A percentile compares a stretch with the other conserved stretches of the same genome.
Conservation (phyloP, 1,139 yeast genomes). For the Wickerhamomyces sp. region DNA sequence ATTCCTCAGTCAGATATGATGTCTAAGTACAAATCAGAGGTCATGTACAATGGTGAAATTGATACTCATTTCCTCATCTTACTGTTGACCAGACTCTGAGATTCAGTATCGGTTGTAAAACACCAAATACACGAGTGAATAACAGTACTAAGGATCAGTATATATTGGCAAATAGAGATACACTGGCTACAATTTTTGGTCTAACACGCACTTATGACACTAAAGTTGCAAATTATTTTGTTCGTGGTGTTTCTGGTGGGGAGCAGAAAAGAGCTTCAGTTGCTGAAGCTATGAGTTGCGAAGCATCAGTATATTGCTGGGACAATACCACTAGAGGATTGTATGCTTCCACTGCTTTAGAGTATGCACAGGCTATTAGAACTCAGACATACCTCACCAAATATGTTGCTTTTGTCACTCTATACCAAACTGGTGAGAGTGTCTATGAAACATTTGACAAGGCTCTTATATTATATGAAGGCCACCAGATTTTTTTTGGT, state of each 20-base stretch:
- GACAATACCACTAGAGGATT: constrained; percentile 59
- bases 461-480: constrained; percentile 37
- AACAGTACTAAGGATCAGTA: constrained; percentile 34
- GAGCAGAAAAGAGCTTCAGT: constrained; percentile 79
- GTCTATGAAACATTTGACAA: constrained; percentile 43
- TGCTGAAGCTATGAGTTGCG: constrained; percentile 49
- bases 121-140: constrained; percentile 35
- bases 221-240: constrained; percentile 61
- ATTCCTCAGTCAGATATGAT: constrained; percentile 42
- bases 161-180: constrained; percentile 42
- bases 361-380: constrained; percentile 39
- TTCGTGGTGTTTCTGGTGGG: constrained; percentile 81
- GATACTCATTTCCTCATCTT: constrained; percentile 50
- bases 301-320: constrained; percentile 51
- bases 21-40: constrained; percentile 42
- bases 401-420: constrained; percentile 37
- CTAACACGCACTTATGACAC: constrained; percentile 60
- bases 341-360: constrained; percentile 53
- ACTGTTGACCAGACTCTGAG: constrained; percentile 45
- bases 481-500: constrained; percentile 40
- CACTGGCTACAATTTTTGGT: constrained; percentile 50
- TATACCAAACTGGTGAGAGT: constrained; percentile 41
- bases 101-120: constrained; percentile 32
- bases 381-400: constrained; percentile 32
- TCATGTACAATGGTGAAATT: constrained; percentile 45